These are phyloP conservation scores for Tylopilus balloui DNA, from an alignment of 768 basidiomycete genomes.

Conservation along the genomic window DNA sequence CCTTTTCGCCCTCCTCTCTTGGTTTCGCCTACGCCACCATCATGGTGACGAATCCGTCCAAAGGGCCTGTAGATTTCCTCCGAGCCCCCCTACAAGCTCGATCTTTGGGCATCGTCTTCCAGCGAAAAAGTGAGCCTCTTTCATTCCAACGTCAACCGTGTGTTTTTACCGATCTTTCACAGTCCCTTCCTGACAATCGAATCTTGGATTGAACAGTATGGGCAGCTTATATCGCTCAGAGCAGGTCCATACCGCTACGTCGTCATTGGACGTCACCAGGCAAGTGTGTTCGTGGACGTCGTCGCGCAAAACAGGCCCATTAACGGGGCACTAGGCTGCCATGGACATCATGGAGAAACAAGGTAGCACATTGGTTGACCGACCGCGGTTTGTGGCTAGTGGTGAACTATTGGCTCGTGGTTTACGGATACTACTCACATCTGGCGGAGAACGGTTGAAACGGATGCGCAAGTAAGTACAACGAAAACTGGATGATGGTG, in stretches of 20 bases:
- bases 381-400: conserved; percentile 42
- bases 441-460: conserved; percentile 48
- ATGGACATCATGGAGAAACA: conserved; percentile 60
- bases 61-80: background rate
- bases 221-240: conserved; percentile 51
- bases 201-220: conserved; percentile 53
- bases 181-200: conserved; percentile 31
- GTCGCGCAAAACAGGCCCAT: background rate
- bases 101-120: conserved; percentile 4
- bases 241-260: conserved; percentile 34
- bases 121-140: conserved; percentile 2
- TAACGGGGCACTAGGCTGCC: conserved; percentile 38
- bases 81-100: conserved; percentile 4
- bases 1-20: background rate
- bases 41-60: background rate
- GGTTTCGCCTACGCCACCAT: background rate
- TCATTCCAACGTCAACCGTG: background rate
- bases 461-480: conserved; percentile 46
- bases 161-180: too few species aligned
- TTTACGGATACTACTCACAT: conserved; percentile 46
- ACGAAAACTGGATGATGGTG: too few species aligned
- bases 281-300: background rate
- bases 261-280: conserved; percentile 19
- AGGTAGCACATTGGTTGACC: conserved; percentile 43
- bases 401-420: conserved; percentile 52